A percentile compares a stretch with the other conserved stretches of the same genome.
Conservation (phyloP, 2,329 filamentous ascomycete genomes). For the Ascosphaera apis region DNA sequence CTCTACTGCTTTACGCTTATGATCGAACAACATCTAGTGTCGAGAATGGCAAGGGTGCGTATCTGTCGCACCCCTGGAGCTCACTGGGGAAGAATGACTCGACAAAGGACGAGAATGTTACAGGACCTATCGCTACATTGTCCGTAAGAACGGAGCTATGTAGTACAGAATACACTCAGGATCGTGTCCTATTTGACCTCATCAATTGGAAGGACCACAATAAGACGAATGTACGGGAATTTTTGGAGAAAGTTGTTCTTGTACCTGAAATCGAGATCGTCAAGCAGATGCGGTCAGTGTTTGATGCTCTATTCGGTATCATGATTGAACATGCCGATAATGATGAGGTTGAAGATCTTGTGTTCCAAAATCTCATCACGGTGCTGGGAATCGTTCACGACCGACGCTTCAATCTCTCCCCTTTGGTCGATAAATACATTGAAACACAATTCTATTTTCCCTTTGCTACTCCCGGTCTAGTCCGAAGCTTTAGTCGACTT, state of each 20-base stretch:
- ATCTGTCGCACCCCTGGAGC: constrained; percentile 64
- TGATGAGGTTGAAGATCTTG: constrained; percentile 75
- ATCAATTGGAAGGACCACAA: constrained; percentile 65
- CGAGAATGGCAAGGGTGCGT: constrained; percentile 56
- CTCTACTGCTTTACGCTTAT: constrained; percentile 64
- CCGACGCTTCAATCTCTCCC: constrained; percentile 72
- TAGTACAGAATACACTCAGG: constrained; percentile 86
- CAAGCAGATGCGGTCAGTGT: constrained; percentile 71
- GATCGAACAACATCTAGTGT: constrained; percentile 69
- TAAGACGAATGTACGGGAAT: constrained; percentile 44
- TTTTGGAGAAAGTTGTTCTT: constrained; percentile 68
- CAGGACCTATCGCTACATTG: constrained; percentile 58
- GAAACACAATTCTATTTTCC: constrained; percentile 80
- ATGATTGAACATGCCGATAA: constrained; percentile 77
- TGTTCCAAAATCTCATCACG: constrained; percentile 74
- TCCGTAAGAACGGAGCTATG: constrained; percentile 67
- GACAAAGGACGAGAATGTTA: constrained; percentile 48
- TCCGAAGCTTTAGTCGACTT: constrained; percentile 66
- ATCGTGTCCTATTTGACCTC: constrained; percentile 61
- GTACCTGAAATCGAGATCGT: constrained; percentile 96
- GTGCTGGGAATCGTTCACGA: constrained; percentile 89
- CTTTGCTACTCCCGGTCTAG: constrained; percentile 68
- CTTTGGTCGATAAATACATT: constrained; percentile 77
- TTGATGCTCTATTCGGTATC: constrained; percentile 78
- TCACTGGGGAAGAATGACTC: constrained; percentile 41